Evolutionary conservation across 73 alveolate genomes (phyloP).

Genomic region (Uronychia binucleata): DNA sequence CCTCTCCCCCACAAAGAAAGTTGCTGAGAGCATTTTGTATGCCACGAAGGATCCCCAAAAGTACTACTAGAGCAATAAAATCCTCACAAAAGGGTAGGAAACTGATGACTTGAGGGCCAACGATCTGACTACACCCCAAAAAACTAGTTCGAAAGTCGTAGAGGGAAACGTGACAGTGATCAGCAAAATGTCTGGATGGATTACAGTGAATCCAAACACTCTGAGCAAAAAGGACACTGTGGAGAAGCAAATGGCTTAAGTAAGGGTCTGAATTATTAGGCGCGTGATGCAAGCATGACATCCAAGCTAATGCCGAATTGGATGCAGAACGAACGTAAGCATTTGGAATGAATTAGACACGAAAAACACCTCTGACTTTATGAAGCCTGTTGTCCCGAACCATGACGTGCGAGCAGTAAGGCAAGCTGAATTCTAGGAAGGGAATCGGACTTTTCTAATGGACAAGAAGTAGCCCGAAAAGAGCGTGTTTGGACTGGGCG

Average conservation of each 20-base stretch:
- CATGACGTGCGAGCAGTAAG: constrained; percentile 1
- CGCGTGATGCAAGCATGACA: constrained; percentile 28
- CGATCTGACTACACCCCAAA: neutral
- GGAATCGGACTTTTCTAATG: constrained; percentile 49
- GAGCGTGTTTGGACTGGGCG: constrained; percentile 56
- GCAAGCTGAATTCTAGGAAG: constrained; percentile 21
- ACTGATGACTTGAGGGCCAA: neutral
- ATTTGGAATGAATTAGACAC: neutral
- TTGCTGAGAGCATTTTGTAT: neutral
- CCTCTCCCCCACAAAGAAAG: neutral
- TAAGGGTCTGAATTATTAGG: too few relatives aligned
- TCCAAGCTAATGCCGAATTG: constrained; percentile 26
- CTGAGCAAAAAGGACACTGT: constrained; percentile 6
- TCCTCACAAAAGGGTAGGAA: neutral
- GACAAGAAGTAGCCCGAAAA: constrained; percentile 53
- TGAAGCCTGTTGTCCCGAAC: constrained; percentile 1
- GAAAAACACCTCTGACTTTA: constrained; percentile 7
- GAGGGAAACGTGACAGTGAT: neutral
- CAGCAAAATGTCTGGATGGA: constrained; percentile 9
- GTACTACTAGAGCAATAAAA: neutral
- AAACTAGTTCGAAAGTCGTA: neutral
- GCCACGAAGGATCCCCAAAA: neutral
- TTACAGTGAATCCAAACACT: constrained; percentile 3
- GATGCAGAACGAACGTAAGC: constrained; percentile 15
- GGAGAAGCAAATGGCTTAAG: constrained; percentile 1